A percentile compares a stretch with the other conserved stretches of the same genome.
Evolutionary conservation across 208 protist genomes (phyloP).

Genomic region (Dictyostelium gargantuum): DNA sequence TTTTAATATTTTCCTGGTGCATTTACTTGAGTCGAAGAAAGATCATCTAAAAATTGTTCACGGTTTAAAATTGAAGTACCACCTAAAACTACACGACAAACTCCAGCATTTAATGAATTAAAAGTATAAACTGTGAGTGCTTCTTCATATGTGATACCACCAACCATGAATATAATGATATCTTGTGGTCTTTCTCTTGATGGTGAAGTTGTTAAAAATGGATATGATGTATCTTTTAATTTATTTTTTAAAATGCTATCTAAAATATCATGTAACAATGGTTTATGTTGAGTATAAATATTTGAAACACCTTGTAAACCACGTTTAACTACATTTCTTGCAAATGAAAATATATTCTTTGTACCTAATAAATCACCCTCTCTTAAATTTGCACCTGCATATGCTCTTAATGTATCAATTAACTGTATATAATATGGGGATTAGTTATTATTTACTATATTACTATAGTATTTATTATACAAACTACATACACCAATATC

Average conservation of each 20-base stretch:
- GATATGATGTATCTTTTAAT: conserved; percentile 76
- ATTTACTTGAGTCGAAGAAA: neutral
- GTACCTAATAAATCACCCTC: conserved; percentile 90
- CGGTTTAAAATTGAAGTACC: conserved; percentile 80
- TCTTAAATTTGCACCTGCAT: conserved; percentile 69
- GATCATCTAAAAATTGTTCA: conserved; percentile 61
- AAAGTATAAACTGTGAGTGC: conserved; percentile 67
- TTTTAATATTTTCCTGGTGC: no score
- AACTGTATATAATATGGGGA: neutral
- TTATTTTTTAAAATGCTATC: conserved; percentile 82
- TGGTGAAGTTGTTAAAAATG: neutral
- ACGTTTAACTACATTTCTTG: conserved; percentile 79
- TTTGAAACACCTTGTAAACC: conserved; percentile 90
- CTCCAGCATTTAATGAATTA: conserved; percentile 46
- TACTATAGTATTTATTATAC: neutral
- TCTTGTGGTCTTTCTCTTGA: conserved; percentile 74
- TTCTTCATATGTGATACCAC: conserved; percentile 89
- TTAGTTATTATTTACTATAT: neutral
- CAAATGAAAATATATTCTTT: conserved; percentile 89
- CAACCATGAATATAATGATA: conserved; percentile 89
- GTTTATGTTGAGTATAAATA: conserved; percentile 97
- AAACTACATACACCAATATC: neutral
- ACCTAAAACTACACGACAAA: conserved; percentile 73
- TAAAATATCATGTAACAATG: conserved; percentile 84
- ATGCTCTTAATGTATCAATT: conserved; percentile 62